Conservation (phyloP, 2,329 filamentous ascomycete species). For the Orbilia brochopaga region DNA sequence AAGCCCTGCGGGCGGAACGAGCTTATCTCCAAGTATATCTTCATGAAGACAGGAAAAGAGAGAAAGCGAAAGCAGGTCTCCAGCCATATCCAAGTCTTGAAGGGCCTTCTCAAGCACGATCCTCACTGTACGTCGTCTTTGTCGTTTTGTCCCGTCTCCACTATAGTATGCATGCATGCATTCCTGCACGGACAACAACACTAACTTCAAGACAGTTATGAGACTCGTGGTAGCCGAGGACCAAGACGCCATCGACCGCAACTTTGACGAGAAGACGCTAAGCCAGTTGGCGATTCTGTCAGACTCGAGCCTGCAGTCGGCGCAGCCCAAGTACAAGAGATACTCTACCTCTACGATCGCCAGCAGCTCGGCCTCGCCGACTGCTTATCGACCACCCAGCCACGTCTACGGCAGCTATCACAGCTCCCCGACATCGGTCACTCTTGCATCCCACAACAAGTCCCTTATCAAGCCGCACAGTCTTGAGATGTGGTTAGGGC, state of each 20-base stretch:
- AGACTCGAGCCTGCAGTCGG: constrained; percentile 32
- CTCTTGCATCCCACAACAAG: constrained; percentile 30
- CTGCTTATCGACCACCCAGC: constrained; percentile 36
- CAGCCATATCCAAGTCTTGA: constrained; percentile 73
- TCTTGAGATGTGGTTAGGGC: constrained; percentile 53
- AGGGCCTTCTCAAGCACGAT: constrained; percentile 69
- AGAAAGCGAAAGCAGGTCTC: constrained; percentile 69
- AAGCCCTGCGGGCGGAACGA: constrained; percentile 72
- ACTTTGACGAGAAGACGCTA: constrained; percentile 49
- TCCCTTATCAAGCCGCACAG: constrained; percentile 50
- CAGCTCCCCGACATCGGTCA: constrained; percentile 30
- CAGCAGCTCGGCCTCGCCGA: constrained; percentile 46
- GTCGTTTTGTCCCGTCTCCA: constrained; percentile 3
- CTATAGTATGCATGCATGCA: too few relatives aligned
- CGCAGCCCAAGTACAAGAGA: constrained; percentile 46
- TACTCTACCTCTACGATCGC: constrained; percentile 44
- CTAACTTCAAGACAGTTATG: constrained; percentile 49
- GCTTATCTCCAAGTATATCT: constrained; percentile 73
- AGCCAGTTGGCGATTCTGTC: constrained; percentile 48
- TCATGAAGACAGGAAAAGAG: constrained; percentile 58
- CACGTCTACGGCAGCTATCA: constrained; percentile 45
- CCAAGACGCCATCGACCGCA: constrained; percentile 48
- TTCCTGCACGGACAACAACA: constrained; percentile 36
- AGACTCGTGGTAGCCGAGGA: constrained; percentile 49
- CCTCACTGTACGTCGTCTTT: constrained; percentile 67